Percentiles rank a stretch among this genome's conserved stretches.
These are phyloP conservation scores for Massariosphaeria phaeospora DNA, from an alignment of 495 filamentous ascomycete genomes.

Conservation along the genomic window DNA sequence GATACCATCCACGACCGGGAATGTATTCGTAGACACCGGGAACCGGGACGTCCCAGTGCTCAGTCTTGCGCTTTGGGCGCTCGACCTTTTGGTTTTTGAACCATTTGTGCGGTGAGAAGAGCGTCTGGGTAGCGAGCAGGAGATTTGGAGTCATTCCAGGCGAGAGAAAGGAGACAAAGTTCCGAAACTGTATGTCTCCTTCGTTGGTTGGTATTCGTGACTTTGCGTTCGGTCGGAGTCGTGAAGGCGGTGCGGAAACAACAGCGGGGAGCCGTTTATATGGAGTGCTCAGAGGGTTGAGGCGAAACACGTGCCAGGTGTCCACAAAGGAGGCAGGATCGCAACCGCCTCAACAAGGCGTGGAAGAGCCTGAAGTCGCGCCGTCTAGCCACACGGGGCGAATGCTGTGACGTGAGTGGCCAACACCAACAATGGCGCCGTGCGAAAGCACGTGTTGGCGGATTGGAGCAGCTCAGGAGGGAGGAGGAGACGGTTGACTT, in stretches of 20 bases:
- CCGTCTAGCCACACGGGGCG: not conserved
- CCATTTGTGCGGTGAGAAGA: conserved; percentile 36
- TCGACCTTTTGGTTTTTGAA: conserved; percentile 20
- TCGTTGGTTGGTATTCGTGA: no score
- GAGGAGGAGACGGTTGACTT: not conserved
- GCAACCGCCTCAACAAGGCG: not conserved
- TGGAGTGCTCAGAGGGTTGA: not conserved
- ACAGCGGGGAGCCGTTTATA: no score
- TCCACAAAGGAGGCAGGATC: conserved; percentile 1
- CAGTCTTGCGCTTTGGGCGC: conserved; percentile 27
- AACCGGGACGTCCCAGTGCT: conserved; percentile 34
- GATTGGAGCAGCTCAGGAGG: not conserved
- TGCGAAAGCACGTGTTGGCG: not conserved
- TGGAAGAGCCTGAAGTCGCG: not conserved
- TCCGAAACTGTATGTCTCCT: not conserved
- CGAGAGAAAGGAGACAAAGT: not conserved
- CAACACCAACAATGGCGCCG: not conserved
- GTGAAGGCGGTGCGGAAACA: no score
- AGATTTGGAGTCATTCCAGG: conserved; percentile 36
- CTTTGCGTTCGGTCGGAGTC: no score
- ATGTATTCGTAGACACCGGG: conserved; percentile 36
- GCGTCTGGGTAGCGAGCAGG: conserved; percentile 30
- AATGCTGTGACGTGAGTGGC: not conserved
- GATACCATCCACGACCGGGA: conserved; percentile 37
- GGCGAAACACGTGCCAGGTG: conserved; percentile 22